Percentiles rank a stretch among this genome's conserved stretches.
Evolutionary conservation across 1,139 yeast species (phyloP).

Genomic region (Debaryomyces sp.): DNA sequence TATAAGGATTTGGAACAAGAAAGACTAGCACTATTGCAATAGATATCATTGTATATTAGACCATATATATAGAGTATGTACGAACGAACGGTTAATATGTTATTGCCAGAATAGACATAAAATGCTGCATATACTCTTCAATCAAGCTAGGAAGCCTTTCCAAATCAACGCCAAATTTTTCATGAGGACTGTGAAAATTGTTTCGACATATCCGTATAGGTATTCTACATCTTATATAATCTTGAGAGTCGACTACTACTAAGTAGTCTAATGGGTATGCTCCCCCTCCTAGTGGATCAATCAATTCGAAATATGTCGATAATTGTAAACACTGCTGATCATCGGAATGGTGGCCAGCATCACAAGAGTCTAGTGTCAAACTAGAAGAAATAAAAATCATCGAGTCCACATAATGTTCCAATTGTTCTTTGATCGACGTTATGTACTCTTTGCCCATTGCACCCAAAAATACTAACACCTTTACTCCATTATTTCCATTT

Average conservation of each 20-base stretch:
- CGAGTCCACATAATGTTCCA: constrained; percentile 13
- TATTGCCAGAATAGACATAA: constrained; percentile 5
- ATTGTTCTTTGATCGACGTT: constrained; percentile 10
- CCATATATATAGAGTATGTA: not conserved
- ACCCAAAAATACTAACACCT: constrained; percentile 29
- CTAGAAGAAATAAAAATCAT: constrained; percentile 18
- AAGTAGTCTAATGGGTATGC: constrained; percentile 48
- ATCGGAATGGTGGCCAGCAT: constrained; percentile 8
- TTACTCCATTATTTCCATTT: constrained; percentile 1
- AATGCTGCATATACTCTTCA: constrained; percentile 25
- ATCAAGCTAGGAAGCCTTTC: constrained; percentile 20
- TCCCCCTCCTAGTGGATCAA: constrained; percentile 57
- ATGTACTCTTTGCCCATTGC: constrained; percentile 34
- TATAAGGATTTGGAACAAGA: constrained; percentile 56
- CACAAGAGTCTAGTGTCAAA: constrained; percentile 9
- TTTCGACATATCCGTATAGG: constrained; percentile 23
- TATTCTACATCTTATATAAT: constrained; percentile 24
- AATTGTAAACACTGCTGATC: constrained; percentile 21
- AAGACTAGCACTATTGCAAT: constrained; percentile 44
- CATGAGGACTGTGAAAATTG: constrained; percentile 15
- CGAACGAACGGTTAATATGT: not conserved
- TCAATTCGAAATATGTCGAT: constrained; percentile 29
- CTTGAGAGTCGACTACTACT: constrained; percentile 30
- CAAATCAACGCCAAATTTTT: constrained; percentile 25
- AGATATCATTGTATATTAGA: constrained; percentile 6